Conservation (phyloP, 108 stramenopile genomes). For the Nitzschia sp. region DNA sequence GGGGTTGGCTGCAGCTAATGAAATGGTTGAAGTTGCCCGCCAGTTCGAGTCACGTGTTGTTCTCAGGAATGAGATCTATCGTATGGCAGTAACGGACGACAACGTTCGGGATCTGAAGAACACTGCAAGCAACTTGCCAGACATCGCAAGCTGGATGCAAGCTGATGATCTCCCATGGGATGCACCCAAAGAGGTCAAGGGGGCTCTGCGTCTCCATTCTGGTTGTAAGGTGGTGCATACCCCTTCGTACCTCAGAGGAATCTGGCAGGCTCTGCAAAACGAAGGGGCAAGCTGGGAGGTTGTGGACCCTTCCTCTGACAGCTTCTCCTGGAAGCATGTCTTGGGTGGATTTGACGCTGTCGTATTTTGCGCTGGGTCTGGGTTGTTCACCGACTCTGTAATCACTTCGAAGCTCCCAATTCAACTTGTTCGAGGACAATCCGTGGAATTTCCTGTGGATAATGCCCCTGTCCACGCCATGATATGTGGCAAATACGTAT, state of each 20-base stretch:
- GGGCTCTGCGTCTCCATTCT: slow-evolving; percentile 55
- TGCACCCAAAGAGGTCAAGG: slow-evolving; percentile 27
- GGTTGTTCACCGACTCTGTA: slow-evolving; percentile 44
- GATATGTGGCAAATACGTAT: slow-evolving; percentile 81
- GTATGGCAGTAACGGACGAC: slow-evolving; percentile 58
- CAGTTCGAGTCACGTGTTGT: slow-evolving; percentile 33
- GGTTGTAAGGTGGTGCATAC: slow-evolving; percentile 80
- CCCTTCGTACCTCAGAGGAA: slow-evolving; percentile 63
- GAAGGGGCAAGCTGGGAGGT: slow-evolving; percentile 20
- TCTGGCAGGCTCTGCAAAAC: slow-evolving; percentile 55
- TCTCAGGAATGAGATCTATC: slow-evolving; percentile 40
- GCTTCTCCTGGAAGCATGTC: slow-evolving; percentile 25
- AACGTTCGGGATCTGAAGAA: slow-evolving; percentile 48
- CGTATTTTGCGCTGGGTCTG: slow-evolving; percentile 68
- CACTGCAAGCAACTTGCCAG: slow-evolving; percentile 34
- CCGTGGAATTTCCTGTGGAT: slow-evolving; percentile 53
- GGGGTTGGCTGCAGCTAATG: slow-evolving; percentile 55
- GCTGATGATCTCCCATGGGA: slow-evolving; percentile 9
- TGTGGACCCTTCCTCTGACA: slow-evolving; percentile 5
- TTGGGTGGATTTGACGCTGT: slow-evolving; percentile 51
- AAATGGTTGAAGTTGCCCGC: slow-evolving; percentile 46
- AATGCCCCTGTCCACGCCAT: slow-evolving; percentile 38
- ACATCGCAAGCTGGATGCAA: slow-evolving; percentile 60
- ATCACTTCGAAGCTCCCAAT: slow-evolving; percentile 45
- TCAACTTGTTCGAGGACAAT: slow-evolving; percentile 82